A percentile compares a stretch with the other conserved stretches of the same genome.
Evolutionary conservation across 73 alveolate genomes (phyloP).

Genomic region (Paraurostyla sp.): DNA sequence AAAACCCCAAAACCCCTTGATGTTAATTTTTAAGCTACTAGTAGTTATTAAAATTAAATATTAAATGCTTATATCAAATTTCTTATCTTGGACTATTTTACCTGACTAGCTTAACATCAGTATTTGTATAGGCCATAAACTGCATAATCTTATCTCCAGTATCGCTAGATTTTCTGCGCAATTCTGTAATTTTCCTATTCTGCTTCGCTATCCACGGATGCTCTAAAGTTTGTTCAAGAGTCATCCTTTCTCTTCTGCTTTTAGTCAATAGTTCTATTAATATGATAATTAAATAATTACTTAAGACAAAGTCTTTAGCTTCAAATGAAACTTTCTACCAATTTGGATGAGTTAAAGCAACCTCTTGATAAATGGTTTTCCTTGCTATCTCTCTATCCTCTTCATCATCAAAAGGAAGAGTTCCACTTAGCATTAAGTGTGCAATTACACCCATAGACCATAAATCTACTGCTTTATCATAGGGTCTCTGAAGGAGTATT

Average conservation of each 20-base stretch:
- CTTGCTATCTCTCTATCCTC: slow-evolving; percentile 81
- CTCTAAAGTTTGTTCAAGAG: slow-evolving; percentile 74
- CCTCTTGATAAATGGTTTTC: slow-evolving; percentile 75
- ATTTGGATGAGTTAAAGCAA: neutral
- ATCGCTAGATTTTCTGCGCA: slow-evolving; percentile 41
- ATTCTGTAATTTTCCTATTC: neutral
- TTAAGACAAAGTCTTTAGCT: slow-evolving; percentile 59
- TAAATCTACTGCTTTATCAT: slow-evolving; percentile 61
- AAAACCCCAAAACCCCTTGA: too few relatives aligned
- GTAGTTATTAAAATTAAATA: too few relatives aligned
- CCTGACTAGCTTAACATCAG: neutral
- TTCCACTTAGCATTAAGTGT: slow-evolving; percentile 76
- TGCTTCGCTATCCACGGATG: slow-evolving; percentile 81
- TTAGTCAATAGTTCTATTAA: slow-evolving; percentile 13
- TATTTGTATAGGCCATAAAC: slow-evolving; percentile 47
- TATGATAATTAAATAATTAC: neutral
- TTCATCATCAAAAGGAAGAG: slow-evolving; percentile 83
- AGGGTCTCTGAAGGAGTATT: slow-evolving; percentile 63
- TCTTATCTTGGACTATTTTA: neutral
- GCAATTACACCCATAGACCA: slow-evolving; percentile 62
- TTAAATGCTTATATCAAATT: too few relatives aligned
- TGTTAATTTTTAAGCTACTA: too few relatives aligned
- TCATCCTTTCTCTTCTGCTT: slow-evolving; percentile 71
- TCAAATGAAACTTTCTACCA: slow-evolving; percentile 53
- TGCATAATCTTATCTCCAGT: slow-evolving; percentile 13